These are phyloP conservation scores for Sarocladiaceae sp. DNA, from an alignment of 2,329 filamentous ascomycete genomes.

Conservation along the genomic window DNA sequence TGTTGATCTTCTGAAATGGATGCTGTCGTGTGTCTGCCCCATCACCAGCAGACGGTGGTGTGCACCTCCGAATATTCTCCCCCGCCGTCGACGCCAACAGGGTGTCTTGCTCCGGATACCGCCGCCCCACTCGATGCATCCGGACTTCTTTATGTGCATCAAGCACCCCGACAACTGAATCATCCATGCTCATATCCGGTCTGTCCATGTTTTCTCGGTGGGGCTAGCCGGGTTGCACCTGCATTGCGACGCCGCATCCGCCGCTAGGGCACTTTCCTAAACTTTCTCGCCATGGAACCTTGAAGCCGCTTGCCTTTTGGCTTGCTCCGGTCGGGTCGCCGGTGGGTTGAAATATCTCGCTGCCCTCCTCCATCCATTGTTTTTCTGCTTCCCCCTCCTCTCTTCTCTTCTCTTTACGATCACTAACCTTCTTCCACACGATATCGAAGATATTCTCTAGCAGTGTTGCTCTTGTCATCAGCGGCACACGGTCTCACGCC, in stretches of 20 bases:
- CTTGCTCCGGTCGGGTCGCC: background rate
- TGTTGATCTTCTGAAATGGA: background rate
- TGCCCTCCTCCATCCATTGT: background rate
- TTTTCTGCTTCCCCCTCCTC: background rate
- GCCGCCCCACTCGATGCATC: conserved; percentile 1
- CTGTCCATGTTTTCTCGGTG: conserved; percentile 7
- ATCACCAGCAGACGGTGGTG: conserved; percentile 1
- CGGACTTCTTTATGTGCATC: background rate
- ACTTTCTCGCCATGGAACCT: conserved; percentile 1
- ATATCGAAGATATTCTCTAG: background rate
- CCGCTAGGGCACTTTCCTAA: conserved; percentile 3
- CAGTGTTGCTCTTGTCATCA: background rate
- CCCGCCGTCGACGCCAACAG: background rate
- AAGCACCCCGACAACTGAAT: background rate
- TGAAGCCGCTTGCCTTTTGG: no score
- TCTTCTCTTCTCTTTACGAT: background rate
- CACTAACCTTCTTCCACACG: background rate
- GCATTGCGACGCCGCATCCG: conserved; percentile 9
- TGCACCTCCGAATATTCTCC: background rate
- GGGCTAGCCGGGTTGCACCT: conserved; percentile 3
- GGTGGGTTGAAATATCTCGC: conserved; percentile 8
- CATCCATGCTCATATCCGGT: conserved; percentile 10
- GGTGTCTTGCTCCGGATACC: conserved; percentile 1
- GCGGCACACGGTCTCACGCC: background rate
- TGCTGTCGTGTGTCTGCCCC: background rate